phyloP scores from a whole-genome alignment of 192 early-diverging fungal genomes.

The Diversispora epigaea region DNA sequence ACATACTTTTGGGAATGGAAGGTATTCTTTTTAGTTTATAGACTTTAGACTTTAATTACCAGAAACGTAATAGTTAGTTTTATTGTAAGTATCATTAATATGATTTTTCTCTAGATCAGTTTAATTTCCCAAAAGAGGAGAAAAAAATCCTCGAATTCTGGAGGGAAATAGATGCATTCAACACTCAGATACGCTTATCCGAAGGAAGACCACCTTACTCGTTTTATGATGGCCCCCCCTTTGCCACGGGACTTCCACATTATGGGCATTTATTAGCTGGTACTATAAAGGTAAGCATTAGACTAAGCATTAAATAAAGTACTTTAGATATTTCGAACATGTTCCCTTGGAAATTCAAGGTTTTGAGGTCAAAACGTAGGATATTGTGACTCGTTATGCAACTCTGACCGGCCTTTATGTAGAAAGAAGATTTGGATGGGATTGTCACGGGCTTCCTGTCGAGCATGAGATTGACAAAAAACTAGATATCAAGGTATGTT shows the following conservation, averaged over 20 bases:
- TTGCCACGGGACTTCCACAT: conserved; percentile 97
- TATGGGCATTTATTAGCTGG: conserved; percentile 98
- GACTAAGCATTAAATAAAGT: neutral
- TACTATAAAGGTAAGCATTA: conserved; percentile 84
- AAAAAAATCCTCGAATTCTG: conserved; percentile 91
- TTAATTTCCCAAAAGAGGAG: conserved; percentile 94
- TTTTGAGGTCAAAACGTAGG: conserved; percentile 47
- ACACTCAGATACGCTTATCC: conserved; percentile 43
- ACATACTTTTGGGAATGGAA: too few relatives aligned
- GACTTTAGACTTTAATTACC: too few relatives aligned
- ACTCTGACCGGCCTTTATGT: conserved; percentile 94
- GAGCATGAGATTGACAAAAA: conserved; percentile 98
- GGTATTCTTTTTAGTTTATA: too few relatives aligned
- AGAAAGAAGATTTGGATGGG: conserved; percentile 97
- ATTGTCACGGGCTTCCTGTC: conserved; percentile 83
- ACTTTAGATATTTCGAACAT: neutral
- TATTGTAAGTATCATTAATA: too few relatives aligned
- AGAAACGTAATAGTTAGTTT: too few relatives aligned
- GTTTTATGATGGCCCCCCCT: conserved; percentile 99
- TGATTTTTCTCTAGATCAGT: conserved; percentile 29
- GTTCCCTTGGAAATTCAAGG: neutral
- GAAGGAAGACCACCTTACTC: conserved; percentile 58
- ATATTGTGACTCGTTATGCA: conserved; percentile 96
- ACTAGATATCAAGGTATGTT: conserved; percentile 67
- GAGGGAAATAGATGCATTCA: conserved; percentile 97